Base-by-base conservation (phyloP, 2,329 filamentous ascomycete species). In the Ophiostoma sp. region DNA sequence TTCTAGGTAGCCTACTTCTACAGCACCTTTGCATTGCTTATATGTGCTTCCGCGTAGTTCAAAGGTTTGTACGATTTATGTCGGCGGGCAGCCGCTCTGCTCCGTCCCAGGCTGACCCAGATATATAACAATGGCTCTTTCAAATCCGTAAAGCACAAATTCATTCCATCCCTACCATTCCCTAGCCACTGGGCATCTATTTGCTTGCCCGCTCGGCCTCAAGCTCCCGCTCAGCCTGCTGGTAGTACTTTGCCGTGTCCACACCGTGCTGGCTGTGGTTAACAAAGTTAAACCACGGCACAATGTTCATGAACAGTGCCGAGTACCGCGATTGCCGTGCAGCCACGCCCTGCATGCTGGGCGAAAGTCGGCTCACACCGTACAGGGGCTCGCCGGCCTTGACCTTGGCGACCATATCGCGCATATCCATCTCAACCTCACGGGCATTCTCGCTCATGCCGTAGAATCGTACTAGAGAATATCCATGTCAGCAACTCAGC, bases 271-370 rank as follows among this genome's bases (percentile, higher is more conserved):
- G 82, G 77, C 87, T 89, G 81, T 99, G 95, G 81, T 99, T 98
- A 76, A 97, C 94, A 81, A 99, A 90, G 83, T 99, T 99, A 81
- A 97, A 94, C 95, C 93, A 98, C 52, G 94, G 93, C 68, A 99
- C 81, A 67, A 94, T 87, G 76, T 93, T 90, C 73, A 91, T 81
- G 79, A 94, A 95, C 44, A 95, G 83, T 55, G 90, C 90, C 49
- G 91, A 89, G 83, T 97, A 98, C 76, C 95, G 86, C 76, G 93
- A 97, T 82, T 99, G 96, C 74, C 95, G 85, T 70, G 92, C 88
- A 66, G 95, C 93, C 52, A 97, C 90, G 70, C 94, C 95, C 81
- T 99, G 95, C 83, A 97, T 90, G 80, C 97, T 92, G 72, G 93
- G 89, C 69, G 89, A 90, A 75, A 97, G 81, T 67, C 81, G 81